These are phyloP conservation scores for Paraconiothyrium sp. DNA, from an alignment of 2,329 filamentous ascomycete species.

Conservation along the genomic window DNA sequence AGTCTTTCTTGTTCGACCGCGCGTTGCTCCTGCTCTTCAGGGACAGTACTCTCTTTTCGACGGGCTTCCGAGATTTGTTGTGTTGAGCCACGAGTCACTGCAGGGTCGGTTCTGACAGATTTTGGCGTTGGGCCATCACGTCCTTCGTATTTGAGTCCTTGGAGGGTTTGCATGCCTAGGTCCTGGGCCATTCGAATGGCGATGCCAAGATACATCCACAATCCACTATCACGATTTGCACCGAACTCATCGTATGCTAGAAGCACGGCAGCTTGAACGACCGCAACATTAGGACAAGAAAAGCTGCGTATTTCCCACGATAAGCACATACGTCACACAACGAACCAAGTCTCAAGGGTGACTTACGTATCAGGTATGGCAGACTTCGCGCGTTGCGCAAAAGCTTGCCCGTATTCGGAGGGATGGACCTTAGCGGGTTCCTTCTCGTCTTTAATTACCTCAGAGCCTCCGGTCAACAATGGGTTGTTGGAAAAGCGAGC, in stretches of 20 bases:
- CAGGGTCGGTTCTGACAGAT: slow-evolving; percentile 56
- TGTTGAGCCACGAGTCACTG: slow-evolving; percentile 54
- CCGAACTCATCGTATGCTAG: slow-evolving; percentile 92
- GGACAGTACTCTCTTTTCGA: slow-evolving; percentile 35
- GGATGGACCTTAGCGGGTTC: slow-evolving; percentile 43
- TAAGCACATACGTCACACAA: not conserved
- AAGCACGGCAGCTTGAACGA: slow-evolving; percentile 83
- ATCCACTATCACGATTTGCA: slow-evolving; percentile 83
- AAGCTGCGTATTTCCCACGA: slow-evolving; percentile 57
- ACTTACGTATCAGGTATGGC: slow-evolving; percentile 75
- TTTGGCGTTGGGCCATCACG: slow-evolving; percentile 65
- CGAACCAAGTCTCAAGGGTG: not conserved
- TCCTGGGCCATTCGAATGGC: slow-evolving; percentile 85
- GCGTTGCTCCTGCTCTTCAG: slow-evolving; percentile 63
- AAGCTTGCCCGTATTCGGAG: slow-evolving; percentile 78
- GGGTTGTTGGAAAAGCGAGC: slow-evolving; percentile 78
- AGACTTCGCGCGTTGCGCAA: slow-evolving; percentile 83
- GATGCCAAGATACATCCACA: slow-evolving; percentile 94
- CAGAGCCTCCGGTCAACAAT: slow-evolving; percentile 61
- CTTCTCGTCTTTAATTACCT: slow-evolving; percentile 52
- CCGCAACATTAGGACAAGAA: slow-evolving; percentile 81
- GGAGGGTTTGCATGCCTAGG: slow-evolving; percentile 81
- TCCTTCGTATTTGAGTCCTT: slow-evolving; percentile 72
- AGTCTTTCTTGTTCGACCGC: slow-evolving; percentile 82
- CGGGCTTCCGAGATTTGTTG: slow-evolving; percentile 64